Evolutionary conservation across 73 alveolate genomes (phyloP), one percentile per base, ranked within the genome.

Genomic region (Paramecium caudatum): DNA sequence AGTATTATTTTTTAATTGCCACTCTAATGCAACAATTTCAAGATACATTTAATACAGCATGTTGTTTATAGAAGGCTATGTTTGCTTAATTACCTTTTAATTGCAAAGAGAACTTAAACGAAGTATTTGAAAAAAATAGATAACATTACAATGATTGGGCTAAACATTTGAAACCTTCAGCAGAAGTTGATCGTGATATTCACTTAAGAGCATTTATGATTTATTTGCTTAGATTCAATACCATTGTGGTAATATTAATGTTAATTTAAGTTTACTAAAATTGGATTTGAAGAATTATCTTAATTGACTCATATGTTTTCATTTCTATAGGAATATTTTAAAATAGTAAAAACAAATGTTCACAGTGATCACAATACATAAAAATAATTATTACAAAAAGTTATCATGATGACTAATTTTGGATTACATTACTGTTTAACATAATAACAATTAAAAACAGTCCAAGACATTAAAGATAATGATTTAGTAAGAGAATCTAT

Each of bases 401-500:
- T 86, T 6, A 55, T 86, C 17, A 36, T 62, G 88, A 86, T 86
- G 62, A 65, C 84, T 2, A 65, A 62, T 6, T 86, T 86, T 63
- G 55, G 90, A 19, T 63, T 86, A 17, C 83, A 65, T 19, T 23
- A 63, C 30, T 34, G 49, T 37, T 10, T 62, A 41, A 86, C 27
- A 15, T 16, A 69, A 49, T 50, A 37, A 30, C 30, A 62, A 61
- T 70, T 62, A 17, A 65, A 46, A 17, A 32, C 68, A 33, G 36
- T 21, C 7, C 33, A 62, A 50, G 88, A 55, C 12, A 78, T 86
- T 8, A 62, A 62, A 21, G 85, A 86, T 62, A 78, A 86, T 86
- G 84, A 43, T 86, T 86, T 86, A 48, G 87, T 78, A 16, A 86
- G 93, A 32, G 84, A 86, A n/a, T 62, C 86, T 21, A 62, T 86